Evolutionary conservation across 1,284 basidiomycete genomes (phyloP), one percentile per base, ranked within the genome.

Genomic region (Gymnopus androsaceus): DNA sequence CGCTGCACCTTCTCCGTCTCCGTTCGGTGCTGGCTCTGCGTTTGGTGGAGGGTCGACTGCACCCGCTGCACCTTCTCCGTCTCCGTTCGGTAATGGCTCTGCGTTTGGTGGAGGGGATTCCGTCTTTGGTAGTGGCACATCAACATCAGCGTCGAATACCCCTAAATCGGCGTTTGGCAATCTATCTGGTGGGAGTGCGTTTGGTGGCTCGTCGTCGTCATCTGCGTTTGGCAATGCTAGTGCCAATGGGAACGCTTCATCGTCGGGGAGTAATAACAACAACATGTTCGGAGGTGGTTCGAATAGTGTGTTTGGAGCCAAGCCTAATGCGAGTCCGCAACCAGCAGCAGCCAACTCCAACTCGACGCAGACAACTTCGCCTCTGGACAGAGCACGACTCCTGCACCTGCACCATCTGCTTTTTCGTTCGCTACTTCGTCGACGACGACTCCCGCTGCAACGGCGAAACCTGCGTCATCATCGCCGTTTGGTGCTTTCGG

Each of bases 301-400:
- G n/a, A 25, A 8, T 23, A 27, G 21, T 17, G 7, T 37, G 4
- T 57, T 53, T 28, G 50, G 55, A 41, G 50, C 36, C 7, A 57
- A 45, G 37, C 15, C 31, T 14, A 15, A 15, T 56, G 57, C 46
- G 59, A 61, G 33, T 55, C 36, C 30, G 42, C 51, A 15, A 57
- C 58, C 56, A 21, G 65, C 59, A 31, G 45, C 56, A 23, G 44
- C 60, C 37, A 67, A 34, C 21, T 17, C 54, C 27, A 15, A 15
- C 27, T 49, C 46, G 23, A 37, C 45, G 19, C 17, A 31, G 27
- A 25, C 19, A 17, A 31, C 53, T 42, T 45, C 23, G 19, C 40
- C 19, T 41, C 25, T 41, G 40, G 40, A 8, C 17, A 3, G 37
- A 12, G 21, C 19, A 19, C 42, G 3, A 15, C 30, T 34, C 31